Evolutionary conservation across 2,329 filamentous ascomycete genomes (phyloP), one percentile per base, ranked within the genome.

Genomic region (Pseudopithomyces chartarum): DNA sequence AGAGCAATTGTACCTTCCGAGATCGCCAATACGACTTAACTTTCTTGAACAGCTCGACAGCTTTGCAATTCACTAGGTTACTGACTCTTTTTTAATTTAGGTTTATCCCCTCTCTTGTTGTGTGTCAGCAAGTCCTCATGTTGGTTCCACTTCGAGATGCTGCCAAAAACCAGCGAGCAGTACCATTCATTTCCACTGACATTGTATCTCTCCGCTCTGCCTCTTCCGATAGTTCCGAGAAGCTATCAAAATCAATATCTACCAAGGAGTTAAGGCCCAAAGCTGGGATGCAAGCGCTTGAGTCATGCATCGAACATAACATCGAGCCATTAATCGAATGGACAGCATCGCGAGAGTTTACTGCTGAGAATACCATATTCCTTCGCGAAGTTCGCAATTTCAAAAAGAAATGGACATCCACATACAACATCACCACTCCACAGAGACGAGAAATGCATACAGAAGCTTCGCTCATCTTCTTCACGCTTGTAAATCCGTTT

Each of bases 301-400:
- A 76, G 46, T 70, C 64, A 54, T 67, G 64, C 54, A 73, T 76
- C 38, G 62, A 74, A 48, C 62, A 75, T 36, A 71, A 64, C 46
- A 74, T 76, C 34, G 72, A 75, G 26, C 60, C 69, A 0, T 62
- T 76, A 20, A 74, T 75, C n/a, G 63, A 66, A 2, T 76, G 71
- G 71, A 69, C 73, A 2, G 73, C 73, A 11, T 66, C 68, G 1
- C 66, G 65, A 26, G 73, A 76, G 36, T 76, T 76, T 57, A 75
- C 73, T 1, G 73, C 73, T 38, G 73, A 76, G 33, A 76, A 76
- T 53, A 67, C 69, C 52, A 73, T 76, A 47, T 76, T 76, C 58
- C 64, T 76, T 11, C 71, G 73, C n/a, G 71, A 75, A 65, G 73
- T 74, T 2, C 70, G 71, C 19, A 75, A 73, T 58, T 76, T 72